These are phyloP conservation scores for Agrocybe chaxingu DNA, from an alignment of 768 basidiomycete species.

Conservation along the genomic window DNA sequence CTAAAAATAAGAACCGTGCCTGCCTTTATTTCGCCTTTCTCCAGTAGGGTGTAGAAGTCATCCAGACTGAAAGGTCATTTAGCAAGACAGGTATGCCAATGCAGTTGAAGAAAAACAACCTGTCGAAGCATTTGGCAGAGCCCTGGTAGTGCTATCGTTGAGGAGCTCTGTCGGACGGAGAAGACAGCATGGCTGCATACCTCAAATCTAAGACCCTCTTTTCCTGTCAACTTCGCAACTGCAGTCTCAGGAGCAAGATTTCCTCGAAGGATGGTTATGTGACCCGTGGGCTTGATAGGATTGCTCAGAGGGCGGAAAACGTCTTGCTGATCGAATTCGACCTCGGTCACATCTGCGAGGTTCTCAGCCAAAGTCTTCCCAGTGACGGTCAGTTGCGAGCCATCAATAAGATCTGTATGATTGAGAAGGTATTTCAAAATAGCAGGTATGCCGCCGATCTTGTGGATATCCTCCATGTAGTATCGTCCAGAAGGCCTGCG, in stretches of 20 bases:
- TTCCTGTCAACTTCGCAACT: conserved; percentile 92
- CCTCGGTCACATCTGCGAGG: conserved; percentile 70
- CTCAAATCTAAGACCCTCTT: conserved; percentile 84
- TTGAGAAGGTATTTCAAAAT: conserved; percentile 82
- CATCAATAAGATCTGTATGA: conserved; percentile 76
- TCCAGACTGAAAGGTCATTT: conserved; percentile 43
- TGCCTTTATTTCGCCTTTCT: conserved; percentile 68
- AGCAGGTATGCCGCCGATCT: conserved; percentile 80
- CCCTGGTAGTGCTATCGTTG: conserved; percentile 39
- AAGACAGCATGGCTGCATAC: conserved; percentile 29
- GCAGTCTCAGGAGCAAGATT: conserved; percentile 84
- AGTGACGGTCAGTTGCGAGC: conserved; percentile 83
- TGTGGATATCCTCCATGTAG: conserved; percentile 89
- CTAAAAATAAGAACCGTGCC: conserved; percentile 80
- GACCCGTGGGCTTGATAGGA: conserved; percentile 86
- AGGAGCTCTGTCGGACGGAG: conserved; percentile 1
- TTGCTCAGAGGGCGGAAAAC: conserved; percentile 69
- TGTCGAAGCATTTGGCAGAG: conserved; percentile 74
- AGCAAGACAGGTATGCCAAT: background rate
- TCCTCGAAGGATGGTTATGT: conserved; percentile 85
- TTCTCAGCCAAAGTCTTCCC: conserved; percentile 90
- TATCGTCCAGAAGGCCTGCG: conserved; percentile 78
- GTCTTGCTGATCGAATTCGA: conserved; percentile 70
- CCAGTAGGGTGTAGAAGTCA: conserved; percentile 71
- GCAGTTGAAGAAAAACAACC: conserved; percentile 29